These are phyloP conservation scores for Adansonia gregorii DNA, from an alignment of 441 rosid species.

Conservation along the genomic window DNA sequence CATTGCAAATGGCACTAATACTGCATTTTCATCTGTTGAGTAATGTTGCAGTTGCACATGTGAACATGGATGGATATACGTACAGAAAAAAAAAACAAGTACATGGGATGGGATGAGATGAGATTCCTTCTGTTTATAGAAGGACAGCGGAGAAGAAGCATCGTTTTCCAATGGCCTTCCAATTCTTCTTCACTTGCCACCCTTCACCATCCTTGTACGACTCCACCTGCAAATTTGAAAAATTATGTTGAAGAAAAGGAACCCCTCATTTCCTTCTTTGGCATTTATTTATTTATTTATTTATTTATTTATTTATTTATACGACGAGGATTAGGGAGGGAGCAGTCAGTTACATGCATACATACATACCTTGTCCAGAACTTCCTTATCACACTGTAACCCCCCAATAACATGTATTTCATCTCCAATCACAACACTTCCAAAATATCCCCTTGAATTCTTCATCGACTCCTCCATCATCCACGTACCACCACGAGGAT, in stretches of 20 bases:
- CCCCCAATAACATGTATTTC: slow-evolving; percentile 45
- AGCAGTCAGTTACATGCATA: no score
- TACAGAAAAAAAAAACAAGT: no score
- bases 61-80: no score
- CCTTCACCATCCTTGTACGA: slow-evolving; percentile 36
- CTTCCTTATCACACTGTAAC: slow-evolving; percentile 16
- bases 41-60: no score
- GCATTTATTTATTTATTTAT: neutral
- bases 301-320: neutral
- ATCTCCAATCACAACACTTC: slow-evolving; percentile 36
- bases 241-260: neutral
- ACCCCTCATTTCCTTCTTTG: neutral
- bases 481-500: slow-evolving; percentile 47
- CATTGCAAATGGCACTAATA: no score
- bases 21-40: no score
- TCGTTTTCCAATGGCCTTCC: slow-evolving; percentile 43
- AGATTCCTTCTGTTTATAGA: neutral
- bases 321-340: neutral
- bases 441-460: slow-evolving; percentile 38
- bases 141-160: slow-evolving; percentile 39
- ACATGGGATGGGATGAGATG: no score
- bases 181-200: slow-evolving; percentile 37
- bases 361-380: slow-evolving; percentile 36
- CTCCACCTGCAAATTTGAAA: slow-evolving; percentile 37
- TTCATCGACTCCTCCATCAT: slow-evolving; percentile 38